Base-by-base conservation (phyloP, 768 basidiomycete genomes). In the Trametes sanguinea region DNA sequence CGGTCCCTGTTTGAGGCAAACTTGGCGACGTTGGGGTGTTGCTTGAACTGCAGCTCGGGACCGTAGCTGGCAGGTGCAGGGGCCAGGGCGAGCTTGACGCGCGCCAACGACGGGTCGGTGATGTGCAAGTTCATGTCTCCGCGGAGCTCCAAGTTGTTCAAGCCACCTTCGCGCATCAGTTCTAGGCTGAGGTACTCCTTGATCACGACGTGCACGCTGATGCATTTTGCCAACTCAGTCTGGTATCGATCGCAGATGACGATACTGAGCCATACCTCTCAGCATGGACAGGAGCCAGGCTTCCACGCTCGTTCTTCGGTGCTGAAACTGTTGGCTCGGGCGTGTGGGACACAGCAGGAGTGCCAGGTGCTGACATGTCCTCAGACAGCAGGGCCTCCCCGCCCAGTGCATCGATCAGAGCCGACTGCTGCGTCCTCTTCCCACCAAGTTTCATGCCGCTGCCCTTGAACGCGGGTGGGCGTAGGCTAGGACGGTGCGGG, bases 401-500 rank as follows among this genome's bases (percentile, higher is more conserved):
- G 9, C 95, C 95, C 8, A 98, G 81, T 1, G 92, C 91, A 70
- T 95, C 92, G 43, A 95, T 74, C 22, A 97, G 74, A 64, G 96
- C 95, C 5, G 90, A 87, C 71, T 96, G 92, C 69, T 89, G 91
- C 32, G 87, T 88, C 77, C 92, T 95, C 77, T 96, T 98, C 69
- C 85, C 84, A 37, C 96, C 95, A 13, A 99, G 83, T 69, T 98
- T 98, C 96, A 99, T 98, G 29, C 96, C 96, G 9, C 87, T 83
- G 45, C 90, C 86, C 78, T 96, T 97, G 86, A 98, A 98, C 5
- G 91, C 84, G 11, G 94, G 90, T 2, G 84, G 69, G 44, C 87
- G 85, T n/a, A 83, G 67, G 0, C 80, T 69, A 2, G 84, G 84
- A 77, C 1, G 83, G 75, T 3, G 80, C 75, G 4, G 82, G 81